Conservation (phyloP, 257 asterid species). For the Penstemon davidsonii region DNA sequence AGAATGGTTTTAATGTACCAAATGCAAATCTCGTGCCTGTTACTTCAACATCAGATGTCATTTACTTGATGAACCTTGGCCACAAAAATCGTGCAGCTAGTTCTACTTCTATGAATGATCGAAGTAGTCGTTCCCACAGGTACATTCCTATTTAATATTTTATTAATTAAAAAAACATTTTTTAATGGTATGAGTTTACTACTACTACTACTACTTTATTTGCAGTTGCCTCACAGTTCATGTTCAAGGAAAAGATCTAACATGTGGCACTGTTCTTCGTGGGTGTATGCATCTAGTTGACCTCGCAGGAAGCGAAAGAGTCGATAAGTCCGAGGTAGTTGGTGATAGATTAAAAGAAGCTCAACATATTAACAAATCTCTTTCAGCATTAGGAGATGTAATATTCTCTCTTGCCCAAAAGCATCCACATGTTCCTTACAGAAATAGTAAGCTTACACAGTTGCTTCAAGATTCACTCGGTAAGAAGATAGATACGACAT, state of each 20-base stretch:
- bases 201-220: background rate
- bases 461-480: slow-evolving; percentile 63
- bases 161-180: too few relatives aligned
- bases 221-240: slow-evolving; percentile 59
- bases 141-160: background rate
- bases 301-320: slow-evolving; percentile 72
- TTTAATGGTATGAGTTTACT: too few relatives aligned
- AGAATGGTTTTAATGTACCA: slow-evolving; percentile 77
- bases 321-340: slow-evolving; percentile 52
- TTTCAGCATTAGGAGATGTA: slow-evolving; percentile 66
- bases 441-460: slow-evolving; percentile 67
- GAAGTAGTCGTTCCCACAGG: slow-evolving; percentile 74
- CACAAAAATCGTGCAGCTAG: slow-evolving; percentile 85
- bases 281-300: slow-evolving; percentile 69
- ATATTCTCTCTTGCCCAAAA: slow-evolving; percentile 57
- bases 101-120: slow-evolving; percentile 57
- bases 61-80: slow-evolving; percentile 55
- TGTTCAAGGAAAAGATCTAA: slow-evolving; percentile 48
- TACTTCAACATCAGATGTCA: slow-evolving; percentile 45
- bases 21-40: slow-evolving; percentile 67
- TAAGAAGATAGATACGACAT: slow-evolving; percentile 2
- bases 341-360: slow-evolving; percentile 66
- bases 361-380: slow-evolving; percentile 52
- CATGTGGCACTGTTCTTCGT: slow-evolving; percentile 40
- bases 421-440: slow-evolving; percentile 52